Conservation (phyloP, 2,329 filamentous ascomycete species). For the Trematosphaeria pertusa region DNA sequence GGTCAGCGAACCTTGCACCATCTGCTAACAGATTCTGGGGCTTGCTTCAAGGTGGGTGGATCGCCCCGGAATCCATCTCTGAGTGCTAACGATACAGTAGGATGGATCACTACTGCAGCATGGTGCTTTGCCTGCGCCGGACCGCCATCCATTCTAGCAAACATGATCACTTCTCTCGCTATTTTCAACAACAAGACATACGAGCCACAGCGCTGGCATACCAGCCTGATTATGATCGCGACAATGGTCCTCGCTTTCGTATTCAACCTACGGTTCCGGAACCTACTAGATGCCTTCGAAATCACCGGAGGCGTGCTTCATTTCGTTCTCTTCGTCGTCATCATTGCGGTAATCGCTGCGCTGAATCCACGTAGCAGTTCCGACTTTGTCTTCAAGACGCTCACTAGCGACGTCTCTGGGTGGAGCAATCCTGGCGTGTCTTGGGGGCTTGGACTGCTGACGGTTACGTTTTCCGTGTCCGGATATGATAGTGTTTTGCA, state of each 20-base stretch:
- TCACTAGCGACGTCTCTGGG: constrained; percentile 50
- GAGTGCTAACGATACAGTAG: constrained; percentile 41
- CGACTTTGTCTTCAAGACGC: constrained; percentile 54
- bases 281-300: constrained; percentile 55
- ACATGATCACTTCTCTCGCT: constrained; percentile 33
- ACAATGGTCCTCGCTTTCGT: constrained; percentile 46
- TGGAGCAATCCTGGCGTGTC: constrained; percentile 54
- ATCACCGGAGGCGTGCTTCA: constrained; percentile 55
- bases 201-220: constrained; percentile 54
- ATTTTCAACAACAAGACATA: constrained; percentile 50
- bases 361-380: constrained; percentile 49
- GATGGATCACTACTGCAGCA: constrained; percentile 50
- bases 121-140: constrained; percentile 43
- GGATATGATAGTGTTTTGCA: constrained; percentile 59
- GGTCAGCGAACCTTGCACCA: constrained; percentile 39
- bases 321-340: constrained; percentile 56
- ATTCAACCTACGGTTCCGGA: constrained; percentile 55
- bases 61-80: not conserved
- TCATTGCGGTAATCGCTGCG: constrained; percentile 54
- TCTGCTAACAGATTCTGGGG: constrained; percentile 33
- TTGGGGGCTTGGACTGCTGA: constrained; percentile 47
- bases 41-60: constrained; percentile 34
- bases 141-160: constrained; percentile 34
- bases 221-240: constrained; percentile 56
- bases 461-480: constrained; percentile 43